phyloP scores from a whole-genome alignment of 2,329 filamentous ascomycete species.

The Nemania diffusa region DNA sequence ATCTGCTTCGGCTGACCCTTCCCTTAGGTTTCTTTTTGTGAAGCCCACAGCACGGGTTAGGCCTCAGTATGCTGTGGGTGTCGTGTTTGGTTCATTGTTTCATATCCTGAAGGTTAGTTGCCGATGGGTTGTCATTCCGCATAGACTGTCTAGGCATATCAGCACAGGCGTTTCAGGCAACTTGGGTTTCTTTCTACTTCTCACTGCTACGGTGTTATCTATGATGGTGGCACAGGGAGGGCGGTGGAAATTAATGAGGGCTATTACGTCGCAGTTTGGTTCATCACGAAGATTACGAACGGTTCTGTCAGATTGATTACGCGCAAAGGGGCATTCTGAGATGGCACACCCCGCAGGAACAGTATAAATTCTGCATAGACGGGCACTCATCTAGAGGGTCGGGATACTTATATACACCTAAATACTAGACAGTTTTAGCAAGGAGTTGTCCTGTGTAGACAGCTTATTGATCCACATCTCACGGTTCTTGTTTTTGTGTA shows the following conservation, averaged over 20 bases:
- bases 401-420: neutral
- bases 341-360: slow-evolving; percentile 6
- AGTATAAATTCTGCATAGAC: slow-evolving; percentile 20
- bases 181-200: slow-evolving; percentile 3
- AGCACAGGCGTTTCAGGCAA: slow-evolving; percentile 33
- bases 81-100: neutral
- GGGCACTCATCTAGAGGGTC: slow-evolving; percentile 16
- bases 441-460: neutral
- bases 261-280: neutral
- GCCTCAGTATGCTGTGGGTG: neutral
- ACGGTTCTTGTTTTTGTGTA: neutral
- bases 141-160: slow-evolving; percentile 35
- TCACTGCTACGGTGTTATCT: neutral
- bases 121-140: slow-evolving; percentile 17
- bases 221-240: slow-evolving; percentile 10
- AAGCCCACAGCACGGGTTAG: neutral
- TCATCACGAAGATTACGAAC: slow-evolving; percentile 20
- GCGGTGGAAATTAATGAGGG: neutral
- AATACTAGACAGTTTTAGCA: slow-evolving; percentile 14
- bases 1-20: slow-evolving; percentile 25
- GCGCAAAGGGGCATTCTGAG: slow-evolving; percentile 7
- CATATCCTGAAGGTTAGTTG: slow-evolving; percentile 7
- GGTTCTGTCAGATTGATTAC: slow-evolving; percentile 22
- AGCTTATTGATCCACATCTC: neutral
- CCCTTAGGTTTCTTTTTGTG: neutral